Base-by-base conservation (phyloP, 306 rosid species). In the Cucumis cinereus region DNA sequence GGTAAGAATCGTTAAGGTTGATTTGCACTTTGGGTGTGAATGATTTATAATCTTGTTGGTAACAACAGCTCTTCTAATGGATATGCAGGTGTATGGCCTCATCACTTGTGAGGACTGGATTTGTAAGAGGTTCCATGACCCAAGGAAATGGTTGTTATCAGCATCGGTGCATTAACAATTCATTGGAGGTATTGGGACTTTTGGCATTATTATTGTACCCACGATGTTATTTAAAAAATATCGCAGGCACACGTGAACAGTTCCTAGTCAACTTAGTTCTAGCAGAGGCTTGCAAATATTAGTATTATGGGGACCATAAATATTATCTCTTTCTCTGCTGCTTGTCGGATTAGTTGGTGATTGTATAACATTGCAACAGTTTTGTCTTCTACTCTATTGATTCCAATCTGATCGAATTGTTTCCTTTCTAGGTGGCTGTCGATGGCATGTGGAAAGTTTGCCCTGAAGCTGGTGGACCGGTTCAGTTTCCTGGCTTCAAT, bases 131-230 rank as follows among this genome's bases (percentile, higher is more conserved):
- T 50, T 91, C 94, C 33, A 55, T 81, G 87, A 86, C 96, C 79
- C 97, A 93, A 78, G 98, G 96, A 79, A 93, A 93, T 84, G 98
- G 98, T 70, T 93, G 97, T 85, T 93, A 93, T 90, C 96, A 90
- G 84, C 97, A 93, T 78, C 82, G 91, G 77, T 93, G 98, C 76
- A 81, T 83, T 77, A 93, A 87, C 79, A 90, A 84, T 73, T 83
- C 91, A 64, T 85, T 93, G 67, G 96, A 91, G 96, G 98, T 93
- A 83, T 77, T 70, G 67, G 45, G 53, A n/a, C 73, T 80, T 74
- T 77, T 68, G 52, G 17, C n/a, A 40, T 75, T 56, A 35, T 74
- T 9, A 13, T 69, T 4, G 13, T 23, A 23, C 55, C 20, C 55
- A 23, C 15, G 14, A 23, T 41, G 22, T 24, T 69, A 45, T 69